Evolutionary conservation across 176 grass and related monocot genomes (phyloP).

Genomic region (Raddia guianensis): DNA sequence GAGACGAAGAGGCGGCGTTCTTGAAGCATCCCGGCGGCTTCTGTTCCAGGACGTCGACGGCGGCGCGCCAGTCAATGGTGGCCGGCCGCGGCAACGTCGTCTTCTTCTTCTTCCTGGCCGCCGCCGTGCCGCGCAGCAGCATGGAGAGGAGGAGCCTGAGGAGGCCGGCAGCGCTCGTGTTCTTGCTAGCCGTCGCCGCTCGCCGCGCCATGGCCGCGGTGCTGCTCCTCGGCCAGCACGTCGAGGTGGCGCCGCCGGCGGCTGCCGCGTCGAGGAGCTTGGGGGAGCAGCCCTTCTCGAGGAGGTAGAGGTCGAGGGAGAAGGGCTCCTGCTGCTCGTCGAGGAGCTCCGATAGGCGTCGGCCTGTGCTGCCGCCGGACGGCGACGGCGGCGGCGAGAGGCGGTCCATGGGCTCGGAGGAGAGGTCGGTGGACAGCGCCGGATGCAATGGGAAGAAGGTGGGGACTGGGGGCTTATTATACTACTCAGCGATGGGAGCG

Average conservation of each 20-base stretch:
- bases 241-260: not conserved
- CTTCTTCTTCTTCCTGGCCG: not conserved
- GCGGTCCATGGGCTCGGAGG: not conserved
- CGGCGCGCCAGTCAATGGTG: not conserved
- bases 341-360: slow-evolving; percentile 48
- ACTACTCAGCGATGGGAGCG: not conserved
- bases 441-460: not conserved
- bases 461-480: slow-evolving; percentile 5
- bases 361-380: not conserved
- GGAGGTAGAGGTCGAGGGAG: slow-evolving; percentile 47
- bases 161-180: not conserved
- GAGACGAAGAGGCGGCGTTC: too few species aligned
- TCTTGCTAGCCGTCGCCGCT: not conserved
- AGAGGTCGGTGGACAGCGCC: not conserved
- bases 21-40: not conserved
- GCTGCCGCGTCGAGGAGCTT: not conserved
- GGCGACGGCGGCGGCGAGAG: slow-evolving; percentile 9
- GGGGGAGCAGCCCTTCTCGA: slow-evolving; percentile 53
- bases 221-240: slow-evolving; percentile 34
- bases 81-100: not conserved
- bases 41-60: not conserved
- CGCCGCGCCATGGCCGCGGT: not conserved
- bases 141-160: slow-evolving; percentile 33
- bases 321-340: slow-evolving; percentile 59
- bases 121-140: not conserved